A percentile compares a stretch with the other conserved stretches of the same genome.
These are phyloP conservation scores for Delonix regia DNA, from an alignment of 306 rosid genomes.

Conservation along the genomic window DNA sequence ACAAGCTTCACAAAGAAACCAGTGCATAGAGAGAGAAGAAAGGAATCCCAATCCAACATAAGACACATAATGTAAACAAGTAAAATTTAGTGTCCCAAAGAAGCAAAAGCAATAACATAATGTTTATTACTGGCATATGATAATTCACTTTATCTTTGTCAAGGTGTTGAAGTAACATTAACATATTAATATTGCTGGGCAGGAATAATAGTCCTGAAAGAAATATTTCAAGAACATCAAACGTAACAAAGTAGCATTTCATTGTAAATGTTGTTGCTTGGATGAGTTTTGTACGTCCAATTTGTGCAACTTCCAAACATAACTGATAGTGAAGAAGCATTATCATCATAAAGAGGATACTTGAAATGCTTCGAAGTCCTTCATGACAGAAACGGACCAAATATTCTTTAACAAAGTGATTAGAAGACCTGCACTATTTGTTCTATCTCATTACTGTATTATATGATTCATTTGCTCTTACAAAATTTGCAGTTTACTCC, in stretches of 20 bases:
- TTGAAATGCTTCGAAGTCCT: not conserved
- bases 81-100: slow-evolving; percentile 17
- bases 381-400: not conserved
- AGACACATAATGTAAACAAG: not conserved
- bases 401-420: not conserved
- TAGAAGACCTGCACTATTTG: not conserved
- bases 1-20: slow-evolving; percentile 10
- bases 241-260: not conserved
- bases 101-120: slow-evolving; percentile 24
- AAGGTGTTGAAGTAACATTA: not conserved
- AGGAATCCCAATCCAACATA: not conserved
- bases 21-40: not conserved
- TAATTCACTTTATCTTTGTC: slow-evolving; percentile 28
- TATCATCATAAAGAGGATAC: not conserved
- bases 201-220: slow-evolving; percentile 13
- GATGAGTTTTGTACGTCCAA: slow-evolving; percentile 14
- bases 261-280: not conserved
- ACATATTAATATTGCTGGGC: slow-evolving; percentile 1
- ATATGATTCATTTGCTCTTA: slow-evolving; percentile 7
- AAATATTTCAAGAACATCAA: slow-evolving; percentile 25
- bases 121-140: slow-evolving; percentile 16
- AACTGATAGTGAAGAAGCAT: not conserved
- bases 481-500: not conserved
- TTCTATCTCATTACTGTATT: not conserved
- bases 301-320: slow-evolving; percentile 15